phyloP scores from a whole-genome alignment of 495 filamentous ascomycete species.

The Melanomma pulvis-pyrius region DNA sequence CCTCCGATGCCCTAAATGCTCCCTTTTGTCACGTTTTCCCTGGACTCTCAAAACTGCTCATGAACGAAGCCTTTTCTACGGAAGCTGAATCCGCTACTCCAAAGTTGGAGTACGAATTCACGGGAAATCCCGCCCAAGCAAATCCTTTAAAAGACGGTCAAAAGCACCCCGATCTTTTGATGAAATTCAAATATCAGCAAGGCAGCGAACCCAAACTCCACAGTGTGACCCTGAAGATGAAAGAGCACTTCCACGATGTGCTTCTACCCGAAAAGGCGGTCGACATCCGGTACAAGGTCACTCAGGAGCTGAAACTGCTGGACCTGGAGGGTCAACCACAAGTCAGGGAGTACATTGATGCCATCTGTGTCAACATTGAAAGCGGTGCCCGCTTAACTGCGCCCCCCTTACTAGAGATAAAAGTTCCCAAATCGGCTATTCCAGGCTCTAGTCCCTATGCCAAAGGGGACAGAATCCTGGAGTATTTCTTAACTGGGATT shows the following conservation, averaged over 20 bases:
- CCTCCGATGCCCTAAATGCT: neutral
- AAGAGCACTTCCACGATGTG: slow-evolving; percentile 12
- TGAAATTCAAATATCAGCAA: neutral
- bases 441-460: neutral
- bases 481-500: slow-evolving; percentile 21
- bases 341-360: neutral
- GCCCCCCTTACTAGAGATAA: neutral
- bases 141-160: neutral
- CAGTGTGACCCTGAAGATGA: neutral
- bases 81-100: neutral
- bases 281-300: slow-evolving; percentile 20
- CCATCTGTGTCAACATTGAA: slow-evolving; percentile 12
- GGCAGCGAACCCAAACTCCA: neutral
- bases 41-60: neutral
- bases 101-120: slow-evolving; percentile 19
- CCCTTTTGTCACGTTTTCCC: slow-evolving; percentile 1
- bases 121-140: slow-evolving; percentile 4
- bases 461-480: neutral
- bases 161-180: neutral
- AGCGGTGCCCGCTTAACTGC: slow-evolving; percentile 14
- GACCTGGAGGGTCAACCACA: neutral
- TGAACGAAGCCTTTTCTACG: neutral
- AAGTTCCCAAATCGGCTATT: slow-evolving; percentile 9
- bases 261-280: slow-evolving; percentile 15
- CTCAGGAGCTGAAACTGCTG: neutral